These are phyloP conservation scores for Venturiaceae sp. DNA, from an alignment of 2,329 filamentous ascomycete species.

Conservation along the genomic window DNA sequence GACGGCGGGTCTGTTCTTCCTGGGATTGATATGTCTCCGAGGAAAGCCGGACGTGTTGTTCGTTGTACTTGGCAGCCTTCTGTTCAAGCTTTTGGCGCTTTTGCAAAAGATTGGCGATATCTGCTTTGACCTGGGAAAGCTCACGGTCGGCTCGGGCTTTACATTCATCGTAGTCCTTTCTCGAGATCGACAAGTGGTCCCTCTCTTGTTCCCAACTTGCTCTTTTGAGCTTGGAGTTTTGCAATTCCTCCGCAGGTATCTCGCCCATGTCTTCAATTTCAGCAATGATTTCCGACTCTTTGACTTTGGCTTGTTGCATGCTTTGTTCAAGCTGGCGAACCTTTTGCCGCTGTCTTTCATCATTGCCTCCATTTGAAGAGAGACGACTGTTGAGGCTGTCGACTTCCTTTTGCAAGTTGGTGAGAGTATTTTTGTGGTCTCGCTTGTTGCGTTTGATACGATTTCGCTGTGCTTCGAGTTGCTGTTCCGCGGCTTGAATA, in stretches of 20 bases:
- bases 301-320: constrained; percentile 59
- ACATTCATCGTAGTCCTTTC: constrained; percentile 49
- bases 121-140: constrained; percentile 52
- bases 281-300: constrained; percentile 43
- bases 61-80: constrained; percentile 59
- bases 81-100: constrained; percentile 65
- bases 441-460: constrained; percentile 62
- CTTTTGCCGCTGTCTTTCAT: constrained; percentile 68
- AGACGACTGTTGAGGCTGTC: constrained; percentile 58
- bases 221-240: constrained; percentile 38
- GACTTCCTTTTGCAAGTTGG: constrained; percentile 61
- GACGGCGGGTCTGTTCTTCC: constrained; percentile 46
- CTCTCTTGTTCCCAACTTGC: constrained; percentile 47
- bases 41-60: constrained; percentile 60
- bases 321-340: constrained; percentile 66
- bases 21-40: constrained; percentile 58
- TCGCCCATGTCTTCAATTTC: constrained; percentile 57
- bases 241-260: constrained; percentile 52
- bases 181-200: constrained; percentile 39
- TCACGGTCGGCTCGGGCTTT: constrained; percentile 55
- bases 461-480: constrained; percentile 58
- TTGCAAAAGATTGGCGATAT: constrained; percentile 43
- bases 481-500: constrained; percentile 61
- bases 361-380: constrained; percentile 57
- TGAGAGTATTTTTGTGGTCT: constrained; percentile 62